Percentiles rank a stretch among this genome's conserved stretches.
These are phyloP conservation scores for Hypoxylon fragiforme DNA, from an alignment of 495 filamentous ascomycete genomes.

Conservation along the genomic window DNA sequence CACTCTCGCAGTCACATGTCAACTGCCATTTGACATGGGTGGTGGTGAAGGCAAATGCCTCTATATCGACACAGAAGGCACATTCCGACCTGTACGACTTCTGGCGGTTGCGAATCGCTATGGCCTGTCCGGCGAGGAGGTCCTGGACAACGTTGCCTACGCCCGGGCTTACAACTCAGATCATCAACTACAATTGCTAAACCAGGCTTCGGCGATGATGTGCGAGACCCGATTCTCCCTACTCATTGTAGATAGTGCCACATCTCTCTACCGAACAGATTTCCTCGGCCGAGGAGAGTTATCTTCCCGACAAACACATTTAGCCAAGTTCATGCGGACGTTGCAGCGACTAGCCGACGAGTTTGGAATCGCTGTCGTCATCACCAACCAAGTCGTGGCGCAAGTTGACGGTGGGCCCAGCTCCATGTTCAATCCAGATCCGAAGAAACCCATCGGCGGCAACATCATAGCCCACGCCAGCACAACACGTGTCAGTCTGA, in stretches of 20 bases:
- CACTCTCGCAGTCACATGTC: slow-evolving; percentile 96
- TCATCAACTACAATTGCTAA: slow-evolving; percentile 91
- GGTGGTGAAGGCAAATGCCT: slow-evolving; percentile 97
- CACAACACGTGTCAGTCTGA: slow-evolving; percentile 85
- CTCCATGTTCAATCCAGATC: slow-evolving; percentile 98
- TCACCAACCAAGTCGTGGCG: slow-evolving; percentile 97
- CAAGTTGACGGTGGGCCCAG: slow-evolving; percentile 95
- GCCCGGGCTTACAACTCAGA: slow-evolving; percentile 98
- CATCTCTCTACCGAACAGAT: slow-evolving; percentile 92
- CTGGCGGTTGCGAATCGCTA: slow-evolving; percentile 92
- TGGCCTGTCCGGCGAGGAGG: slow-evolving; percentile 92
- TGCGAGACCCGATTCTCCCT: slow-evolving; percentile 97
- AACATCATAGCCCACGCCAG: slow-evolving; percentile 98
- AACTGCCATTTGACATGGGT: slow-evolving; percentile 97
- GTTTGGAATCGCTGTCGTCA: slow-evolving; percentile 97
- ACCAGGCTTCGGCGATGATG: slow-evolving; percentile 98
- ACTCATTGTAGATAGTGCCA: slow-evolving; percentile 92
- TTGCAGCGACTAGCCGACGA: slow-evolving; percentile 94
- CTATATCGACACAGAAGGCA: slow-evolving; percentile 99
- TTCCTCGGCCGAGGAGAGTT: slow-evolving; percentile 94
- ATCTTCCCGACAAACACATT: slow-evolving; percentile 83
- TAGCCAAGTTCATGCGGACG: slow-evolving; percentile 96
- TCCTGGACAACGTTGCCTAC: slow-evolving; percentile 97
- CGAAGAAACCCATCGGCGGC: slow-evolving; percentile 98
- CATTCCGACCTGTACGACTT: slow-evolving; percentile 88